These are phyloP conservation scores for Penicillium maclennaniae DNA, from an alignment of 495 filamentous ascomycete genomes.

Conservation along the genomic window DNA sequence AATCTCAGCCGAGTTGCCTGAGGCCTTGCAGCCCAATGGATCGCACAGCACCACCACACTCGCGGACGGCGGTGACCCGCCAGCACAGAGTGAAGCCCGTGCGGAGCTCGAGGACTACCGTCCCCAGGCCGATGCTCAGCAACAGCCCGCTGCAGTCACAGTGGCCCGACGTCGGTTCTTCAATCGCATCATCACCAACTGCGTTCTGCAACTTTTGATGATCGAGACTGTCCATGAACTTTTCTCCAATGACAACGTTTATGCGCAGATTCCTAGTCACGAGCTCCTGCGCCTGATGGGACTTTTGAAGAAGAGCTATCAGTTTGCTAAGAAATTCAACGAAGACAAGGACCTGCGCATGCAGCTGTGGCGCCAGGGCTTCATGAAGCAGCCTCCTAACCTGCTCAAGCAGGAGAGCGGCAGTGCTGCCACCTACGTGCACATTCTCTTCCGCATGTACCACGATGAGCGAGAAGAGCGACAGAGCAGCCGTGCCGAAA, in stretches of 20 bases:
- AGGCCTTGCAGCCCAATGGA: slow-evolving; percentile 62
- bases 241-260: slow-evolving; percentile 95
- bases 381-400: slow-evolving; percentile 99
- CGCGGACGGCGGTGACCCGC: slow-evolving; percentile 40
- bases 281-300: slow-evolving; percentile 91
- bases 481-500: slow-evolving; percentile 69
- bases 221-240: slow-evolving; percentile 98
- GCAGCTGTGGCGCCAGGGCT: slow-evolving; percentile 92
- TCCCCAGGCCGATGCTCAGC: slow-evolving; percentile 60
- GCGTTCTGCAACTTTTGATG: slow-evolving; percentile 95
- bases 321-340: slow-evolving; percentile 96
- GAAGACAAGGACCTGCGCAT: slow-evolving; percentile 93
- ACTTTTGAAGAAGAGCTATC: slow-evolving; percentile 87
- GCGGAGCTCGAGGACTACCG: slow-evolving; percentile 85
- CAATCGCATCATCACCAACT: slow-evolving; percentile 99
- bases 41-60: slow-evolving; percentile 37
- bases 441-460: slow-evolving; percentile 95
- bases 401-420: slow-evolving; percentile 97
- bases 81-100: slow-evolving; percentile 26
- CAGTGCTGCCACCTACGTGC: slow-evolving; percentile 87
- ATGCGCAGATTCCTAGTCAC: slow-evolving; percentile 81
- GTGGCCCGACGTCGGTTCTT: slow-evolving; percentile 93
- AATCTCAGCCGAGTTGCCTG: slow-evolving; percentile 34
- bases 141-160: slow-evolving; percentile 87
- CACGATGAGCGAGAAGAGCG: slow-evolving; percentile 82